These are phyloP conservation scores for Malassezia equina DNA, from an alignment of 1,284 basidiomycete species.

Conservation along the genomic window DNA sequence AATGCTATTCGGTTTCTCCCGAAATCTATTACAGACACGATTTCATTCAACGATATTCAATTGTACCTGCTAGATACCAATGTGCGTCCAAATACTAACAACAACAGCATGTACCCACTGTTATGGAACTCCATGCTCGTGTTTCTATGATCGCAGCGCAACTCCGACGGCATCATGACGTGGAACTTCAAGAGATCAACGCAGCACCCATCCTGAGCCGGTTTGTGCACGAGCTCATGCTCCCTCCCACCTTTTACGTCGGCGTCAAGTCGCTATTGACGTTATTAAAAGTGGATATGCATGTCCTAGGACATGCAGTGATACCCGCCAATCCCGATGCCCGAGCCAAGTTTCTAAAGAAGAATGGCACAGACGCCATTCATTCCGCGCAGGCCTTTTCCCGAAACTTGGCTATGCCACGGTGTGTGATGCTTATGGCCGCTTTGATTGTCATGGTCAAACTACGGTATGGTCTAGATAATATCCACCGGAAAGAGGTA, in stretches of 20 bases:
- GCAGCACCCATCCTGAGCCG: conserved; percentile 70
- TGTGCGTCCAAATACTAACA: not conserved
- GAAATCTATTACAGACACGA: conserved; percentile 57
- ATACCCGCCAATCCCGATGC: not conserved
- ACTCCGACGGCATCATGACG: conserved; percentile 54
- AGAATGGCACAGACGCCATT: not conserved
- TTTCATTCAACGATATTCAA: conserved; percentile 50
- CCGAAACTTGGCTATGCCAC: conserved; percentile 55
- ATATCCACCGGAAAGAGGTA: conserved; percentile 18
- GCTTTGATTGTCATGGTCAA: conserved; percentile 45
- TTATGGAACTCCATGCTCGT: conserved; percentile 56
- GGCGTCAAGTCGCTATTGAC: conserved; percentile 23
- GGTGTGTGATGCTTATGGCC: conserved; percentile 64
- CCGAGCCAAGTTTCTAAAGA: not conserved
- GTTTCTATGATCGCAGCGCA: conserved; percentile 58
- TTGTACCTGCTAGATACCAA: conserved; percentile 46
- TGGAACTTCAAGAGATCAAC: conserved; percentile 69
- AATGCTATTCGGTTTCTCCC: conserved; percentile 63
- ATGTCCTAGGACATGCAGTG: conserved; percentile 1
- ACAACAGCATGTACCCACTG: conserved; percentile 56
- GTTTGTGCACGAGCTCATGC: conserved; percentile 60
- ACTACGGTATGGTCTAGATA: conserved; percentile 42
- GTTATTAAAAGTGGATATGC: conserved; percentile 17
- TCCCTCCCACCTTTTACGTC: conserved; percentile 56
- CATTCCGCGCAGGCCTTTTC: conserved; percentile 9